Percentiles rank a stretch among this genome's conserved stretches.
Conservation (phyloP, 331 rosid genomes). For the Acacia concinna region DNA sequence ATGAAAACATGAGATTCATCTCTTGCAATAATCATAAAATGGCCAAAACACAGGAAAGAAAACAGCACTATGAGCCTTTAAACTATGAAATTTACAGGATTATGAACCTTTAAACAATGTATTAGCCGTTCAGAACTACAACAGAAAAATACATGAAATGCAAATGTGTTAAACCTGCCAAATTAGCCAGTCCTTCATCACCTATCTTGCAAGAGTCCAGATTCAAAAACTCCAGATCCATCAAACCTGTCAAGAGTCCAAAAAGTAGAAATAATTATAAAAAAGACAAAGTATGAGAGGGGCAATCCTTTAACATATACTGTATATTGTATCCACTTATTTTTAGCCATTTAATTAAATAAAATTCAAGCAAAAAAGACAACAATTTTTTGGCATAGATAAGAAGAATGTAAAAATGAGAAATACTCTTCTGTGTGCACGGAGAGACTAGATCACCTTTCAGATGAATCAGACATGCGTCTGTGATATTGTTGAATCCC, state of each 20-base stretch:
- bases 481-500: slow-evolving; percentile 61
- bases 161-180: slow-evolving; percentile 58
- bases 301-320: not conserved
- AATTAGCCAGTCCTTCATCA: slow-evolving; percentile 59
- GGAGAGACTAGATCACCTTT: slow-evolving; percentile 47
- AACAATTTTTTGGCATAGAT: not conserved
- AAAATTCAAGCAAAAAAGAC: not conserved
- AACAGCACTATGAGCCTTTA: slow-evolving; percentile 3
- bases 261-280: not conserved
- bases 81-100: not conserved
- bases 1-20: not conserved
- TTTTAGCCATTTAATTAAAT: not conserved
- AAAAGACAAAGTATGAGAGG: not conserved
- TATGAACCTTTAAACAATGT: slow-evolving; percentile 14
- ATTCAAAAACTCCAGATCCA: slow-evolving; percentile 63
- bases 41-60: not conserved
- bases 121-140: slow-evolving; percentile 20
- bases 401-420: slow-evolving; percentile 21
- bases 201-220: slow-evolving; percentile 70
- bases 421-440: not conserved
- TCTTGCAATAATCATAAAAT: not conserved
- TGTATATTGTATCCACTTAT: not conserved
- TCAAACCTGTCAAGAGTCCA: slow-evolving; percentile 48
- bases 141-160: slow-evolving; percentile 18
- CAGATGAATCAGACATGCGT: slow-evolving; percentile 59